Percentiles rank a stretch among this genome's conserved stretches.
phyloP scores from a whole-genome alignment of 1,139 yeast species.

The Saccharomyces hybrid region DNA sequence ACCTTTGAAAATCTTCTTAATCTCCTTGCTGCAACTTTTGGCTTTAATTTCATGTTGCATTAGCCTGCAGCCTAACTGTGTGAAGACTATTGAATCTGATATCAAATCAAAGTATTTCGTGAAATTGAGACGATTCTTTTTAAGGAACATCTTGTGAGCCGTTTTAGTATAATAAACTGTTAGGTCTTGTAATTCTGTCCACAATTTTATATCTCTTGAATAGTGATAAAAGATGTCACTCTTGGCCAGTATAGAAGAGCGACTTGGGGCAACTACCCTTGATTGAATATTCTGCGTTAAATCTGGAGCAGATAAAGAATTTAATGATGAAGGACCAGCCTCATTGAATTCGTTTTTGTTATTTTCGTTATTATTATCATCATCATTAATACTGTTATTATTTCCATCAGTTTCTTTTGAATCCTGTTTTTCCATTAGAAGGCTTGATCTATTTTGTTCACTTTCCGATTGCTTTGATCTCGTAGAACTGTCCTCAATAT shows the following conservation, averaged over 20 bases:
- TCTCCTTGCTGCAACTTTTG: conserved; percentile 40
- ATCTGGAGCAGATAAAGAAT: not conserved
- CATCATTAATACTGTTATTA: conserved; percentile 1
- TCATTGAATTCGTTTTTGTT: not conserved
- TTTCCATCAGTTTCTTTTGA: not conserved
- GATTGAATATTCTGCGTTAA: not conserved
- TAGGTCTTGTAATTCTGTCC: conserved; percentile 47
- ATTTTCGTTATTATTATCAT: conserved; percentile 2
- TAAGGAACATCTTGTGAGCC: conserved; percentile 43
- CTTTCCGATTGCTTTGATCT: not conserved
- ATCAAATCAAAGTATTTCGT: conserved; percentile 45
- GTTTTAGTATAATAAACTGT: conserved; percentile 42
- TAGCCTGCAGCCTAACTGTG: conserved; percentile 47
- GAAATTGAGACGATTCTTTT: conserved; percentile 44
- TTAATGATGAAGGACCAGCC: conserved; percentile 1
- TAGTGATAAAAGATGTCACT: conserved; percentile 47
- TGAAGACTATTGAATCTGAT: conserved; percentile 41
- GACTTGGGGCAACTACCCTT: conserved; percentile 1
- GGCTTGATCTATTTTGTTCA: not conserved
- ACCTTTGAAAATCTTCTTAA: conserved; percentile 43
- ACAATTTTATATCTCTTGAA: conserved; percentile 48
- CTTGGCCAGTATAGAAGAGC: conserved; percentile 18
- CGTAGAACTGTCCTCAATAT: not conserved
- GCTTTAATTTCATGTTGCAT: conserved; percentile 43
- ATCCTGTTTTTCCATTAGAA: not conserved